Base-by-base conservation (phyloP, 2,329 filamentous ascomycete genomes). In the Aspergillus luchuensis region DNA sequence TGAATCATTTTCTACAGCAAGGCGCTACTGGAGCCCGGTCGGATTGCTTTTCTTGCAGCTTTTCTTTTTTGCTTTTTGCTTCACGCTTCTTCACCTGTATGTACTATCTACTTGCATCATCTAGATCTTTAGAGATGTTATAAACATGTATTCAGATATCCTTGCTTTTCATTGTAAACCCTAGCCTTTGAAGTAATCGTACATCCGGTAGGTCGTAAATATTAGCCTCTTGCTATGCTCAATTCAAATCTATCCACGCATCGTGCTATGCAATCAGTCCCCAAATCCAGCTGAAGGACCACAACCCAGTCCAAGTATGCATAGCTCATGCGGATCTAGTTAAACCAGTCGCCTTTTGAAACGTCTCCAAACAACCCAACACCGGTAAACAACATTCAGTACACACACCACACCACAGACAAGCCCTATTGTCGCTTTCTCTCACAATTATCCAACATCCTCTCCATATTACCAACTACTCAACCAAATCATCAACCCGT, bases 11-110 rank as follows among this genome's bases (percentile, higher is more conserved):
- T 65, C 57, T 63, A 61, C 56, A 72, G 69, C 69, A 71, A 67
- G 70, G 70, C 70, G 70, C 70, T 71, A 53, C 63, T 61, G 70
- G 70, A 71, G 68, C 68, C 67, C 47, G 58, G 58, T 54, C 49
- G 55, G 60, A 63, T 54, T 56, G 50, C 36, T 39, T 56, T 53
- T 52, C 56, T 15, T 57, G 25, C n/a, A 50, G 19, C 21, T 41
- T 45, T 8, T 3, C 8, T 23, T 38, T 38, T 30, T 41, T 30
- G 17, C 39, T 28, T 49, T 23, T 49, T 49, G 8, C 45, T 30
- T 43, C 4, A 43, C 39, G n/a, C 39, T 43, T 13, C 33, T 45
- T 45, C 41, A 21, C 10, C 19, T 45, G 51, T 54, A 36, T 19
- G 11, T 39, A 38, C 43, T 53, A 36, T 19, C 19, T 45, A 45